Percentiles rank a stretch among this genome's conserved stretches.
Conservation (phyloP, 2,329 filamentous ascomycete genomes). For the Juglanconis juglandina region DNA sequence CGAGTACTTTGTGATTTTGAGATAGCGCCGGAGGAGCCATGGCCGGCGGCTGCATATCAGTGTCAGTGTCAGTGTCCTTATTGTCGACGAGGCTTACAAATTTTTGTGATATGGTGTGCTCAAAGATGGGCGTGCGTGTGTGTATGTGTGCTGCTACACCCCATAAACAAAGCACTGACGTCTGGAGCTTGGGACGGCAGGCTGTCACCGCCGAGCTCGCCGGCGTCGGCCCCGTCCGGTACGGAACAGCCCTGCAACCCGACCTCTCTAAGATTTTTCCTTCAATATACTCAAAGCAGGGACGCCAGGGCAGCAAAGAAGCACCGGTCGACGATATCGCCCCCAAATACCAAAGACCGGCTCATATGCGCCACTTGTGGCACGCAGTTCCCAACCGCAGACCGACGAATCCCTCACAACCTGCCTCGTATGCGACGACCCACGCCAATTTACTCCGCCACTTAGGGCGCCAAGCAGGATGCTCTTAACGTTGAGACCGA, state of each 20-base stretch:
- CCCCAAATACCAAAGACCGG: slow-evolving; percentile 4
- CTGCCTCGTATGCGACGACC: slow-evolving; percentile 72
- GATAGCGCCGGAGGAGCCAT: slow-evolving; percentile 90
- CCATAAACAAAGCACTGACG: neutral
- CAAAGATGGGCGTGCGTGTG: neutral
- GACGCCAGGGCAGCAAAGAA: no score
- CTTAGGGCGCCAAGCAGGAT: slow-evolving; percentile 29
- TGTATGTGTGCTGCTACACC: no score
- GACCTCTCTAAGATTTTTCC: no score
- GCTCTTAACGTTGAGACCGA: slow-evolving; percentile 35
- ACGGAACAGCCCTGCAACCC: neutral
- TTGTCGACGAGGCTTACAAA: neutral
- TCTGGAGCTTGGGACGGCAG: neutral
- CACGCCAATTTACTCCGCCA: slow-evolving; percentile 66
- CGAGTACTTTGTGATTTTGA: slow-evolving; percentile 88
- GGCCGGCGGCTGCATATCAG: neutral
- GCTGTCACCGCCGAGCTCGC: neutral
- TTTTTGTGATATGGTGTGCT: neutral
- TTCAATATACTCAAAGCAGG: neutral
- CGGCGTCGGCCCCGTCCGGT: neutral
- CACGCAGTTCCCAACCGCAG: slow-evolving; percentile 60
- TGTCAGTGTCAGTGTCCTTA: no score
- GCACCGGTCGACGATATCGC: neutral
- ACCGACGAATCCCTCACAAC: slow-evolving; percentile 44
- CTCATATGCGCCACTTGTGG: slow-evolving; percentile 68